Evolutionary conservation across 116 monocot species (phyloP), one percentile per base, ranked within the genome.

Genomic region (Iris pallida): DNA sequence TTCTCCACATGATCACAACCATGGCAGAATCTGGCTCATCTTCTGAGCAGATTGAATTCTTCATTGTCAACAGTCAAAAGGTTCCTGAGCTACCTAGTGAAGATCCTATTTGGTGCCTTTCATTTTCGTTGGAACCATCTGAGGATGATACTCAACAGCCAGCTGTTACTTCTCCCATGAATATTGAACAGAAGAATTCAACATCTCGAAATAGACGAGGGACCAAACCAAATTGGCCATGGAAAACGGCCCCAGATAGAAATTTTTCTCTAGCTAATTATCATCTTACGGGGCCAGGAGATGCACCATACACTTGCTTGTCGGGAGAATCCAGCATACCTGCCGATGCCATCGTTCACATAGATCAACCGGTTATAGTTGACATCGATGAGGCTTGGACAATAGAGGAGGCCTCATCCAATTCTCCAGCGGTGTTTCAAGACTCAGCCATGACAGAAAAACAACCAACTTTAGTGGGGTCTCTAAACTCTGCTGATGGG

Each of bases 1-100:
- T 97, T 66, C 90, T 97, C 55, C 97, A 92, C 74, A 97, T 97
- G 97, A 59, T 90, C 20, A 87, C 79, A 55, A 82, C 83, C 8
- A 97, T 92, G 92, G 85, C 75, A 8, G 79, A 85, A 58, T 85
- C 92, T 59, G 85, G 92, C 20, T 80, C 85, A 15, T 76, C 75
- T 16, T 59, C 12, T 16, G 89, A 83, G 43, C 97, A 92, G 52
- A 77, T 75, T n/a, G 97, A 97, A 58, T 85, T 74, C 58, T 97
- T 97, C 44, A 68, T 97, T 20, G 59, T 90, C 4, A 85, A 90
- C 57, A 87, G 74, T 57, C 97, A 97, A 77, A 85, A 85, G 54
- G 54, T 97, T 12, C 83, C 85, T 47, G 52, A 71, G 49, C 83
- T 97, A 46, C 97, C 92, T 60, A 60, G 45, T 66, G 82, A 79